These are phyloP conservation scores for Simplicillium aogashimaense DNA, from an alignment of 2,329 filamentous ascomycete genomes.

Conservation along the genomic window DNA sequence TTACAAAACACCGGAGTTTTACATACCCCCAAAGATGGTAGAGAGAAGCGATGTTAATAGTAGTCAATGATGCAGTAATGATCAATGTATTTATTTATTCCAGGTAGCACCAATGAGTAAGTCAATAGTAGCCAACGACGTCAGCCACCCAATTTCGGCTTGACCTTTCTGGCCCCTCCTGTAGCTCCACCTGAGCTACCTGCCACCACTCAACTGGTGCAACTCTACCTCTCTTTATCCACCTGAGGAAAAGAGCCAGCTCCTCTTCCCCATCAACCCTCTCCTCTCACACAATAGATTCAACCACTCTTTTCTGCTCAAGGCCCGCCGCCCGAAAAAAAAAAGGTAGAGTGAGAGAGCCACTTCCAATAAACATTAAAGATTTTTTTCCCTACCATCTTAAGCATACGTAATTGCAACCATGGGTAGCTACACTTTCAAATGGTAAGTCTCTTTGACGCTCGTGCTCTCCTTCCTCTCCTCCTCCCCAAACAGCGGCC, in stretches of 20 bases:
- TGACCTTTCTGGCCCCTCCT: background rate
- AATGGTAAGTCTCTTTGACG: slow-evolving; percentile 43
- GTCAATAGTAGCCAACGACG: background rate
- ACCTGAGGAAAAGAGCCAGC: too few species aligned
- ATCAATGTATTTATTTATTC: too few species aligned
- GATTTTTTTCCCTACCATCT: background rate
- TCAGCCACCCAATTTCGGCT: slow-evolving; percentile 6
- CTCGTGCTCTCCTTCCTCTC: slow-evolving; percentile 1
- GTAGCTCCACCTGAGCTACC: background rate
- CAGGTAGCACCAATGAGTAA: too few species aligned
- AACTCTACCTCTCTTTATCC: too few species aligned
- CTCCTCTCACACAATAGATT: too few species aligned
- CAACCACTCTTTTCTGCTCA: too few species aligned
- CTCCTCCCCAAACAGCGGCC: background rate
- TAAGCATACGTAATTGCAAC: slow-evolving; percentile 14
- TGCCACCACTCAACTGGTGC: too few species aligned
- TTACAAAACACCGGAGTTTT: too few species aligned
- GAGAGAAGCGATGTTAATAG: too few species aligned
- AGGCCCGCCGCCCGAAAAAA: background rate
- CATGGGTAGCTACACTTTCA: slow-evolving; percentile 63
- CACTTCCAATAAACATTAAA: slow-evolving; percentile 8
- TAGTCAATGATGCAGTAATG: too few species aligned
- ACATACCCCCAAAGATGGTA: too few species aligned
- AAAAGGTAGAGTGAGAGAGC: background rate
- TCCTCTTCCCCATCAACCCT: too few species aligned